These are phyloP conservation scores for Plasmodium ovale DNA, from an alignment of 169 alveolate species.

Conservation along the genomic window DNA sequence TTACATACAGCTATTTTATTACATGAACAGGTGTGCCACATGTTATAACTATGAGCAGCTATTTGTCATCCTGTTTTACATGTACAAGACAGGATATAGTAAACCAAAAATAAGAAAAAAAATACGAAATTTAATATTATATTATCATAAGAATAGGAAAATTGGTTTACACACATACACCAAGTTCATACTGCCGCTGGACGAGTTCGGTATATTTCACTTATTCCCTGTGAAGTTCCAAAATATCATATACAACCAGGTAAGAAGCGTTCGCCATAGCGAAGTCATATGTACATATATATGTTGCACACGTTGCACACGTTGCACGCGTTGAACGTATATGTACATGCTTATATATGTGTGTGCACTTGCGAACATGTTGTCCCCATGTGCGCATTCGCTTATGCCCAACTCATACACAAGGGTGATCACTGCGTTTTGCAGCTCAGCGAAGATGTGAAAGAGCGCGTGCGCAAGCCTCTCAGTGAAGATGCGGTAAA, in stretches of 20 bases:
- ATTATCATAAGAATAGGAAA: conserved; percentile 44
- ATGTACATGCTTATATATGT: background rate
- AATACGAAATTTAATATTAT: conserved; percentile 58
- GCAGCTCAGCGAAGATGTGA: conserved; percentile 58
- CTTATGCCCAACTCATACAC: no score
- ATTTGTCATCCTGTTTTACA: conserved; percentile 58
- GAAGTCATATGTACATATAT: background rate
- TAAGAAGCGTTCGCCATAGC: conserved; percentile 6
- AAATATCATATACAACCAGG: conserved; percentile 43
- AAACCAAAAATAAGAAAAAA: conserved; percentile 74
- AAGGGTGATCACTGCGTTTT: no score
- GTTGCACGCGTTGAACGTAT: background rate
- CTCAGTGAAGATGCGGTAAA: conserved; percentile 35
- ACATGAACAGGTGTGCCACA: conserved; percentile 50
- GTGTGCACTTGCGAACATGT: background rate
- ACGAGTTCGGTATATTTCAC: conserved; percentile 73
- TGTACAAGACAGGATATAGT: conserved; percentile 76
- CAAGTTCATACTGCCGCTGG: conserved; percentile 60
- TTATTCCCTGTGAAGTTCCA: conserved; percentile 61
- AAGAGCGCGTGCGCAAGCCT: conserved; percentile 31
- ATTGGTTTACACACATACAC: conserved; percentile 31
- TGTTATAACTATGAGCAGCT: conserved; percentile 35
- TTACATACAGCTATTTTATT: conserved; percentile 58
- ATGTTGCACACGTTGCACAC: background rate
- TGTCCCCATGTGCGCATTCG: no score